Base-by-base conservation (phyloP, 495 filamentous ascomycete genomes). In the Xylaria sp. region DNA sequence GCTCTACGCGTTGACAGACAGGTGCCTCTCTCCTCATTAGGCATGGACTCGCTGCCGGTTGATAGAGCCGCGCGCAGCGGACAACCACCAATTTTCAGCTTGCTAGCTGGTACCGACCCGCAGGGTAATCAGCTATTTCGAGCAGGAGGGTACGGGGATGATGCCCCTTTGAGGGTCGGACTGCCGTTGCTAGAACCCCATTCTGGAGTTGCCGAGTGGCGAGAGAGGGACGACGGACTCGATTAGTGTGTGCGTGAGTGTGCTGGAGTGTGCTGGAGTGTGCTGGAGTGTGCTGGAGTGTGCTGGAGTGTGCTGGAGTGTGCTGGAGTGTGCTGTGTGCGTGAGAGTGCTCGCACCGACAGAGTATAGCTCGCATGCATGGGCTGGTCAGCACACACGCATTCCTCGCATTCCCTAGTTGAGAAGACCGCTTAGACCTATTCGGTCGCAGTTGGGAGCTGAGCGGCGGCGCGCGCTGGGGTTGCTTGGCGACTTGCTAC, bases 161-260 rank as follows among this genome's bases (percentile, higher is more conserved):
- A 55, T 68, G 52, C 66, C 66, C 15, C 12, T 68, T 68, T 37
- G 66, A 68, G 55, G 26, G 15, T 35, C 26, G 52, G 14, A n/a
- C 21, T 57, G 35, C 52, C 65, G 65, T 68, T 44, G 31, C 7
- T 6, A 46, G 14, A 64, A 52, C 72, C 75, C 71, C 33, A 76
- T 73, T 67, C 73, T 70, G 72, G 75, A 69, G 73, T 72, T 58
- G 67, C 72, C 73, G 73, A 67, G 64, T 73, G 75, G 73, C 73
- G 69, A 71, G 73, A 63, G 71, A 77, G 59, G 72, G 68, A 75
- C 64, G 67, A 64, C 62, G 66, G 68, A 72, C 71, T 69, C 44
- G 35, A 67, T 67, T 67, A 43, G 63, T 53, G 63, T 53, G 41
- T 17, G 44, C n/a, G n/a, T n/a, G n/a, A n/a, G n/a, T n/a, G n/a